Conservation (phyloP, 208 protist species). For the Wallacemonas collosoma region DNA sequence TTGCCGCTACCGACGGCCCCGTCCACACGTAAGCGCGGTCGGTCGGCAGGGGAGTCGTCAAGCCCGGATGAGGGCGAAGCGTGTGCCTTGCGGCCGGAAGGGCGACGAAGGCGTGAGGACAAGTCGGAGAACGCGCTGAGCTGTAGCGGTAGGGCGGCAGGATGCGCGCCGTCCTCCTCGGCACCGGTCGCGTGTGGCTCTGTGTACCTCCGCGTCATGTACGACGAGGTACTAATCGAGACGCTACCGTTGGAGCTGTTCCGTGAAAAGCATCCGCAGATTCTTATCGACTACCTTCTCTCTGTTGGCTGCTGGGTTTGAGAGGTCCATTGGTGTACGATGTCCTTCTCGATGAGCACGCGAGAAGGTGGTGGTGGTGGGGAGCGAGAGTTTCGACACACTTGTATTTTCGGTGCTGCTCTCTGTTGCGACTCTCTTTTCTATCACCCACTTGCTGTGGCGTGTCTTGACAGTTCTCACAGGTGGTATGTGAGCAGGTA, state of each 20-base stretch:
- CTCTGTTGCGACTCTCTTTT: too few species aligned
- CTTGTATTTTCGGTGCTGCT: too few species aligned
- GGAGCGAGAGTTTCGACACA: too few species aligned
- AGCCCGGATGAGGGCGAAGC: neutral
- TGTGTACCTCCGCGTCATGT: conserved; percentile 78
- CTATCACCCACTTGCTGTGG: too few species aligned
- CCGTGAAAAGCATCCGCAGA: conserved; percentile 71
- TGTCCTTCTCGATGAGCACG: too few species aligned
- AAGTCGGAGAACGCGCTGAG: too few species aligned
- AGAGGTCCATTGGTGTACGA: too few species aligned
- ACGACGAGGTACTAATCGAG: conserved; percentile 57
- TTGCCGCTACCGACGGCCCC: neutral
- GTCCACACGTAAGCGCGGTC: conserved; percentile 18
- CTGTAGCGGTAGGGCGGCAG: too few species aligned
- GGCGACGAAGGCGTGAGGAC: too few species aligned
- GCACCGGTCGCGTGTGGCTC: neutral
- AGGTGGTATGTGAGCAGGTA: neutral
- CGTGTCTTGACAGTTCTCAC: neutral
- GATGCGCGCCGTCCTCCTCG: too few species aligned
- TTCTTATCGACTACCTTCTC: conserved; percentile 80
- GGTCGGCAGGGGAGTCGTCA: neutral
- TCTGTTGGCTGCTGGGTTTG: conserved; percentile 24
- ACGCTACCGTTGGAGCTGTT: conserved; percentile 73
- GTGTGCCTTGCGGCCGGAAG: neutral
- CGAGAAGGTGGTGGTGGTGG: too few species aligned